phyloP scores from a whole-genome alignment of 2,329 filamentous ascomycete genomes.

The Sporothrix sp. region DNA sequence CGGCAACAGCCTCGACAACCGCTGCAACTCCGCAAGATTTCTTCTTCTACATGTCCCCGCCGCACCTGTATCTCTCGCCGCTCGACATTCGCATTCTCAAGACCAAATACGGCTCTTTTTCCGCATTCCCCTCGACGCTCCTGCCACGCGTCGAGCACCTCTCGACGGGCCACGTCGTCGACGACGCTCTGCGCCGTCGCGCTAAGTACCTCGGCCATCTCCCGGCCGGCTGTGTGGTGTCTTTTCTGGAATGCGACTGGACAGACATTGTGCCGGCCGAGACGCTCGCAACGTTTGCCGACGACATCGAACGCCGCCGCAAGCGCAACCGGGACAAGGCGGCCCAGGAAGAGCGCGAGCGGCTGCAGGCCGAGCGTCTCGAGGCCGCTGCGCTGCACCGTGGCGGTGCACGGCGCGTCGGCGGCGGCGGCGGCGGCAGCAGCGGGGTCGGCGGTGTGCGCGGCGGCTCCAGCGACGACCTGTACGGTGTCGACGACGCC shows the following conservation, averaged over 20 bases:
- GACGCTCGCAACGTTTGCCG: conserved; percentile 63
- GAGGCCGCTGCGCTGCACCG: conserved; percentile 51
- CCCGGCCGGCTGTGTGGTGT: conserved; percentile 83
- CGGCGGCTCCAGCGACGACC: conserved; percentile 4
- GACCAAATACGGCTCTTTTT: conserved; percentile 75
- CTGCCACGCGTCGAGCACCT: conserved; percentile 82
- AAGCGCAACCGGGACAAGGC: conserved; percentile 77
- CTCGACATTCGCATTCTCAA: conserved; percentile 89
- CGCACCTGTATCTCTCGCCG: conserved; percentile 82
- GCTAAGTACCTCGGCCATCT: conserved; percentile 82
- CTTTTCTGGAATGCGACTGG: conserved; percentile 90
- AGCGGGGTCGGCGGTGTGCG: conserved; percentile 21
- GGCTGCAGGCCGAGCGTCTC: conserved; percentile 68
- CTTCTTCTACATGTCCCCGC: conserved; percentile 79
- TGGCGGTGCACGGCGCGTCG: background rate
- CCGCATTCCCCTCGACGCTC: conserved; percentile 73
- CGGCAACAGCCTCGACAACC: conserved; percentile 1
- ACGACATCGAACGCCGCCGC: conserved; percentile 65
- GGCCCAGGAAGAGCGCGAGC: conserved; percentile 74
- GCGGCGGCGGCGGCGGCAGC: background rate
- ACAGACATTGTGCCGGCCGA: conserved; percentile 73
- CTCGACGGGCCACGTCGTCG: conserved; percentile 76
- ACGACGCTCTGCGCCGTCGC: conserved; percentile 72
- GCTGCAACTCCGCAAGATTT: conserved; percentile 40
- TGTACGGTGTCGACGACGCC: background rate